These are phyloP conservation scores for Lipomyces mesembrius DNA, from an alignment of 805 yeast genomes.

Conservation along the genomic window DNA sequence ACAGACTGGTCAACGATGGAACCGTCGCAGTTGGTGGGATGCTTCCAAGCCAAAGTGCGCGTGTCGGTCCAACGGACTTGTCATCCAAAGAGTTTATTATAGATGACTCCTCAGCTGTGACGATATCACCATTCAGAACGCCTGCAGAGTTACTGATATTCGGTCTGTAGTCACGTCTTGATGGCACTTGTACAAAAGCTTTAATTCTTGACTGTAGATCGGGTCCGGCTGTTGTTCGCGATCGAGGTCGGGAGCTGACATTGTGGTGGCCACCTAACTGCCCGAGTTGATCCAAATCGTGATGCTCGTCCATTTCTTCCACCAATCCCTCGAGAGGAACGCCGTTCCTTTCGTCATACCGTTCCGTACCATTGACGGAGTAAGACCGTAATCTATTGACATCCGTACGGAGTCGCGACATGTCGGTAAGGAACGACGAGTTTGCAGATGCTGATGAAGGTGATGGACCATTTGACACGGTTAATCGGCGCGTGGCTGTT, in stretches of 20 bases:
- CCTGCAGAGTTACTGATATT: conserved; percentile 36
- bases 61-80: conserved; percentile 72
- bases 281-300: conserved; percentile 18
- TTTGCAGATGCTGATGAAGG: conserved; percentile 9
- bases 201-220: conserved; percentile 34
- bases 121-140: conserved; percentile 34
- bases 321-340: conserved; percentile 25
- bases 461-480: conserved; percentile 4
- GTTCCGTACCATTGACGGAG: conserved; percentile 36
- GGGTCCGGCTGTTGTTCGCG: conserved; percentile 34
- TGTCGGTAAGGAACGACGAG: conserved; percentile 23
- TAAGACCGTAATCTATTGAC: conserved; percentile 37
- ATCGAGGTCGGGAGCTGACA: conserved; percentile 28
- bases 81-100: conserved; percentile 58
- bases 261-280: conserved; percentile 2
- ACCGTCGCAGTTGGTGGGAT: conserved; percentile 65
- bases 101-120: conserved; percentile 25
- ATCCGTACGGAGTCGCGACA: conserved; percentile 32
- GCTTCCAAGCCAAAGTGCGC: conserved; percentile 76
- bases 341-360: conserved; percentile 26
- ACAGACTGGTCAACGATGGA: conserved; percentile 63
- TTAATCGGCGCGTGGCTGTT: neutral
- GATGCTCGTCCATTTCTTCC: conserved; percentile 33
- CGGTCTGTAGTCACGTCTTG: conserved; percentile 36
- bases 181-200: conserved; percentile 38